Evolutionary conservation across 2,329 filamentous ascomycete genomes (phyloP).

Genomic region (Hysterium pulicare): DNA sequence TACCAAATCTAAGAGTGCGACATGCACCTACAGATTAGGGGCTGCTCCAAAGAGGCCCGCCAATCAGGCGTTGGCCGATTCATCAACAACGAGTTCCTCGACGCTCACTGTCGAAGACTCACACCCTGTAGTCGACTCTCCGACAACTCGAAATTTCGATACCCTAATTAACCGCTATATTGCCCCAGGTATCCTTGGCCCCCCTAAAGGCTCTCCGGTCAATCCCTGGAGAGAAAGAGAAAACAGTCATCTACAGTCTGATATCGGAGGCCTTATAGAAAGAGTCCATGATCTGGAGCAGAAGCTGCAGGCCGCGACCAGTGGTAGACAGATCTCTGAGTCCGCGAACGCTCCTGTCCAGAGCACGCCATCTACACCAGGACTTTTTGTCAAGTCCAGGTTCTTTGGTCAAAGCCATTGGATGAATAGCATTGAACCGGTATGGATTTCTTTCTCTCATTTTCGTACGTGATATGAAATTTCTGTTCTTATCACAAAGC

Average conservation of each 20-base stretch:
- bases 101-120: not conserved
- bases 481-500: too few relatives aligned
- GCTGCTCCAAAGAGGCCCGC: not conserved
- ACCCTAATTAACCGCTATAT: constrained; percentile 13
- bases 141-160: constrained; percentile 11
- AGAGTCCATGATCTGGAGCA: constrained; percentile 10
- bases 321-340: not conserved
- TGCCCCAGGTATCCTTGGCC: constrained; percentile 13
- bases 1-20: constrained; percentile 16
- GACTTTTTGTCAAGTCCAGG: constrained; percentile 47
- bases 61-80: too few relatives aligned
- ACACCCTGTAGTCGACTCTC: too few relatives aligned
- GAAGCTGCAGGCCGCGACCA: not conserved
- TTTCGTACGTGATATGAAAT: too few relatives aligned
- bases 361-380: constrained; percentile 3
- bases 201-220: constrained; percentile 5
- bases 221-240: not conserved
- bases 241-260: not conserved
- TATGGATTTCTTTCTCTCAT: constrained; percentile 41
- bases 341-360: too few relatives aligned
- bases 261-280: constrained; percentile 5
- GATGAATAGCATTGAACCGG: constrained; percentile 25
- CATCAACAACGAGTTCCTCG: not conserved
- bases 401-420: constrained; percentile 57
- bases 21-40: constrained; percentile 21